A percentile compares a stretch with the other conserved stretches of the same genome.
Evolutionary conservation across 768 basidiomycete genomes (phyloP).

Genomic region (Lactifluus echinatus): DNA sequence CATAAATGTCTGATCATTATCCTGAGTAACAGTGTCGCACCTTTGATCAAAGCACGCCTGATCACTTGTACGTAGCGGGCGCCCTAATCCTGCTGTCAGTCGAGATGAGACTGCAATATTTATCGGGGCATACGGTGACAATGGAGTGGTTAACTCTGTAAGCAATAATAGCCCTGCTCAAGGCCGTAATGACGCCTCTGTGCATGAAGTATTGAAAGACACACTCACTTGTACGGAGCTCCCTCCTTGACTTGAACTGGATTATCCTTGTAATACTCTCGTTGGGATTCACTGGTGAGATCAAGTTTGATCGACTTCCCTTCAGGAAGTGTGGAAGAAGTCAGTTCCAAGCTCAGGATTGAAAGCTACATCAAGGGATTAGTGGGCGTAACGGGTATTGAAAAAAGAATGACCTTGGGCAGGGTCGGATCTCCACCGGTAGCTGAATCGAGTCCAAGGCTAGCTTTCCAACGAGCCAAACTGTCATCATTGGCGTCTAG

Average conservation of each 20-base stretch:
- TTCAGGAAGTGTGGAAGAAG: slow-evolving; percentile 57
- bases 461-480: slow-evolving; percentile 92
- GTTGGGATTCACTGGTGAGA: slow-evolving; percentile 40
- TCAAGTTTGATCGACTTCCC: slow-evolving; percentile 58
- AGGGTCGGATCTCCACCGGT: slow-evolving; percentile 32
- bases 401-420: slow-evolving; percentile 49
- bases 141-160: slow-evolving; percentile 90
- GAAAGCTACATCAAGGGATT: slow-evolving; percentile 43
- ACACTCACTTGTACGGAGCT: slow-evolving; percentile 74
- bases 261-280: slow-evolving; percentile 62
- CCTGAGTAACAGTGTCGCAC: slow-evolving; percentile 35
- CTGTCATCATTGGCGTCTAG: slow-evolving; percentile 90
- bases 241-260: slow-evolving; percentile 77
- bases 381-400: not conserved
- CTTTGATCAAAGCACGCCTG: slow-evolving; percentile 66
- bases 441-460: slow-evolving; percentile 67
- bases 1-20: slow-evolving; percentile 1
- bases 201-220: slow-evolving; percentile 2
- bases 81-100: slow-evolving; percentile 37
- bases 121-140: slow-evolving; percentile 49
- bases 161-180: slow-evolving; percentile 59
- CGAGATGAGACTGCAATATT: not conserved
- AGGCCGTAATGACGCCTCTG: not conserved
- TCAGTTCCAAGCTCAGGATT: slow-evolving; percentile 68
- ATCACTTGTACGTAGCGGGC: slow-evolving; percentile 85